phyloP scores from a whole-genome alignment of 257 asterid genomes.

The Primulina tabacum region DNA sequence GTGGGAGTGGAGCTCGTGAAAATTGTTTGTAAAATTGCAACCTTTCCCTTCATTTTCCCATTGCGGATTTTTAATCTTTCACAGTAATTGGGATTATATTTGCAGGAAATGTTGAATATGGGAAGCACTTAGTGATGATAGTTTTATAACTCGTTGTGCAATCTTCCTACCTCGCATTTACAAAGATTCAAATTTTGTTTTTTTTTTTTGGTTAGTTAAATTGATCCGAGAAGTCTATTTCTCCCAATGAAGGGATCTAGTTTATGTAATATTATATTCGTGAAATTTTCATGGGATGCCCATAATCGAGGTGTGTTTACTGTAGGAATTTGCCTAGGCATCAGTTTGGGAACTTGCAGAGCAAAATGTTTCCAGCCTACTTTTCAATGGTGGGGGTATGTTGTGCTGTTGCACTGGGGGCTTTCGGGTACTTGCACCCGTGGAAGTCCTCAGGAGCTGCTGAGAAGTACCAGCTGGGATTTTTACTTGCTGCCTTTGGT shows the following conservation, averaged over 20 bases:
- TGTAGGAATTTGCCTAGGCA: slow-evolving; percentile 90
- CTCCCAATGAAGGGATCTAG: not conserved
- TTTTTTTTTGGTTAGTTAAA: too few species aligned
- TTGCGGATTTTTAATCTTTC: not conserved
- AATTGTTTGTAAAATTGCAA: slow-evolving; percentile 3
- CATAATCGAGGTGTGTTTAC: not conserved
- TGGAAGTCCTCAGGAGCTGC: slow-evolving; percentile 72
- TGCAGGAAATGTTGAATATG: not conserved
- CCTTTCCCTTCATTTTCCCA: not conserved
- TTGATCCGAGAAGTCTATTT: not conserved
- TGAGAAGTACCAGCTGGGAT: slow-evolving; percentile 86
- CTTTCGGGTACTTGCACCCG: slow-evolving; percentile 89
- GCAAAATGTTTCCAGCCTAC: slow-evolving; percentile 99
- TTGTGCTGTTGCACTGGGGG: slow-evolving; percentile 76
- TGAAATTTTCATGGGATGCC: not conserved
- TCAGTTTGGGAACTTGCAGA: slow-evolving; percentile 89
- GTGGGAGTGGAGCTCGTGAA: not conserved
- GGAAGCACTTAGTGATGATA: not conserved
- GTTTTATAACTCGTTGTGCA: too few species aligned
- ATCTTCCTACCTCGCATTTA: not conserved
- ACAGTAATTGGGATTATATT: not conserved
- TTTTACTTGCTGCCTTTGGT: slow-evolving; percentile 74
- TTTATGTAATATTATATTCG: too few species aligned
- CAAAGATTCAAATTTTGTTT: not conserved
- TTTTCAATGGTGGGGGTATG: slow-evolving; percentile 95